These are phyloP conservation scores for Deinandra increscens DNA, from an alignment of 129 eudicot species.

Conservation along the genomic window DNA sequence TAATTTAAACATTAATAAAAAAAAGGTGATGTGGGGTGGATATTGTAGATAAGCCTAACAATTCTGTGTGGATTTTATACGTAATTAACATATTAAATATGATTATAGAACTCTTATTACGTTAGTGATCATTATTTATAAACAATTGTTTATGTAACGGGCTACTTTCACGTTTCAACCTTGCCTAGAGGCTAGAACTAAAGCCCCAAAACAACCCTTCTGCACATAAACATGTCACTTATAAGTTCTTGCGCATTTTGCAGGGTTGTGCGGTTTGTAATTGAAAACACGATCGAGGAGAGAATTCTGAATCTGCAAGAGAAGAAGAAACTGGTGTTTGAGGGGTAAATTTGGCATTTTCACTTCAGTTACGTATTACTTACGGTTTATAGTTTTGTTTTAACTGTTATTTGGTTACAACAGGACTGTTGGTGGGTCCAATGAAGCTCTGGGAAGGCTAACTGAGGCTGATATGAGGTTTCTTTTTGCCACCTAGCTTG, in stretches of 20 bases:
- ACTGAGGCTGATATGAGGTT: constrained; percentile 81
- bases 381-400: background rate
- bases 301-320: constrained; percentile 89
- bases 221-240: background rate
- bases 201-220: background rate
- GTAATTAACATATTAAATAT: background rate
- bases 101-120: background rate
- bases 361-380: background rate
- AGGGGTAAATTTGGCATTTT: constrained; percentile 57
- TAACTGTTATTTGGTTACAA: background rate
- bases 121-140: background rate
- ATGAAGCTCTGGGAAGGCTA: constrained; percentile 65
- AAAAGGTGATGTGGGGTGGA: too few relatives aligned
- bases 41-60: too few relatives aligned
- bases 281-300: constrained; percentile 86
- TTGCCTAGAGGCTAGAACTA: background rate
- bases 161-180: background rate
- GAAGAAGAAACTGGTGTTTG: constrained; percentile 85
- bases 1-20: too few relatives aligned
- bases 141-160: background rate
- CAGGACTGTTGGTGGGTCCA: constrained; percentile 88
- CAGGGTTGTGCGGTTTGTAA: constrained; percentile 86
- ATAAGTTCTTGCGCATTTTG: constrained; percentile 1
- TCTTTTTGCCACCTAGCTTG: constrained; percentile 44
- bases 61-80: background rate